phyloP scores from a whole-genome alignment of 371 early-diverging fungal species.

The Mucor mucedo region DNA sequence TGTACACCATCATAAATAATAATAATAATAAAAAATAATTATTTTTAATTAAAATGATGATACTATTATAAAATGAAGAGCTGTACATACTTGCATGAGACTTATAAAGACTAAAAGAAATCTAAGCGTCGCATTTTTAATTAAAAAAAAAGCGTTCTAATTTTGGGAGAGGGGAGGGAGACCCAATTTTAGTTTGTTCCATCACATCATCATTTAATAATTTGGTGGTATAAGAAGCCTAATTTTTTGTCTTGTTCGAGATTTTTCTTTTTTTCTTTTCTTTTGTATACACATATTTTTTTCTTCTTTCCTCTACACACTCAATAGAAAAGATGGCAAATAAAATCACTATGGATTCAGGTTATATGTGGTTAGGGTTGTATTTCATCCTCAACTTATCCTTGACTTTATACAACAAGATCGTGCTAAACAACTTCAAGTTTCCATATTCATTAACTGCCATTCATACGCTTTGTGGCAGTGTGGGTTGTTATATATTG shows the following conservation, averaged over 20 bases:
- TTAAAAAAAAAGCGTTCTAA: not conserved
- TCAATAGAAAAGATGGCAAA: constrained; percentile 4
- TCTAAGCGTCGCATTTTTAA: too few relatives aligned
- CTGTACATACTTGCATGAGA: too few relatives aligned
- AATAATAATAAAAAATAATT: too few relatives aligned
- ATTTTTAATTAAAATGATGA: too few relatives aligned
- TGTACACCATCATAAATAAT: too few relatives aligned
- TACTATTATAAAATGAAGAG: too few relatives aligned
- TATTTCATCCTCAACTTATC: constrained; percentile 84
- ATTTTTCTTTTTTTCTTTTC: constrained; percentile 9
- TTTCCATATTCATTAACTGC: constrained; percentile 92
- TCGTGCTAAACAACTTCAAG: constrained; percentile 72
- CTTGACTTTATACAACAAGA: constrained; percentile 87
- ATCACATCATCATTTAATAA: not conserved
- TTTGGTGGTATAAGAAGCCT: not conserved
- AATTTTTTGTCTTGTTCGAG: not conserved
- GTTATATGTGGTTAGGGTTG: constrained; percentile 64
- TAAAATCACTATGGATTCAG: constrained; percentile 28
- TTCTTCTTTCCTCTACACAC: not conserved
- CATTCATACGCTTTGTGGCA: constrained; percentile 79
- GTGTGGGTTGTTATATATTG: constrained; percentile 65
- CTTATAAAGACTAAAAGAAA: too few relatives aligned
- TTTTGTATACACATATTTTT: not conserved
- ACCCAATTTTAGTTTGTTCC: not conserved
- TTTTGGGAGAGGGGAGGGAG: not conserved